Conservation (phyloP, 495 filamentous ascomycete genomes). For the Emericellopsis terricola region DNA sequence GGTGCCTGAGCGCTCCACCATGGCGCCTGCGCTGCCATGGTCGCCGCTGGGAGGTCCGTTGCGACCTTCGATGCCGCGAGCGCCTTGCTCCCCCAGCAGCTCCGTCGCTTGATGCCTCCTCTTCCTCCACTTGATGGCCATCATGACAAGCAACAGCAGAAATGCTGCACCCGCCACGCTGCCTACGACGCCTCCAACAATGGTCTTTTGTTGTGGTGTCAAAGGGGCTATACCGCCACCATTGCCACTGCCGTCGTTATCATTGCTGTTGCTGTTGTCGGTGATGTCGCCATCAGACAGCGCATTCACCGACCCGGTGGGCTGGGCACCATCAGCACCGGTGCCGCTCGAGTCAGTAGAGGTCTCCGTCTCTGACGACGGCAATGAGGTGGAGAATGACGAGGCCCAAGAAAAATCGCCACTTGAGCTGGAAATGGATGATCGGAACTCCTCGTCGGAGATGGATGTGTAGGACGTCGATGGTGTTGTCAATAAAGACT, state of each 20-base stretch:
- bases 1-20: conserved; percentile 33
- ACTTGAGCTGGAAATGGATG: neutral
- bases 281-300: too few species aligned
- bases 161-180: conserved; percentile 37
- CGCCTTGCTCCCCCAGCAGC: conserved; percentile 6
- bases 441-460: neutral
- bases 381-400: neutral
- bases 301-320: too few species aligned
- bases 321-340: too few species aligned
- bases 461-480: neutral
- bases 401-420: neutral
- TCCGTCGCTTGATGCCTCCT: conserved; percentile 7
- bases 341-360: too few species aligned
- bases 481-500: neutral
- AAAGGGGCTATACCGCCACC: conserved; percentile 5
- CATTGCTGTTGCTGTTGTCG: too few species aligned
- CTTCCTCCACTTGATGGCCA: conserved; percentile 30
- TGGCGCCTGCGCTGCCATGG: conserved; percentile 11
- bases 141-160: conserved; percentile 29
- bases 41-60: conserved; percentile 12
- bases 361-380: conserved; percentile 6
- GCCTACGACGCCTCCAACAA: conserved; percentile 44
- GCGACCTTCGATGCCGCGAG: conserved; percentile 13
- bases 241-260: conserved; percentile 5
- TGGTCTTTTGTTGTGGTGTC: conserved; percentile 8